A percentile compares a stretch with the other conserved stretches of the same genome.
These are phyloP conservation scores for Termitomyces sp. DNA, from an alignment of 768 basidiomycete species.

Conservation along the genomic window DNA sequence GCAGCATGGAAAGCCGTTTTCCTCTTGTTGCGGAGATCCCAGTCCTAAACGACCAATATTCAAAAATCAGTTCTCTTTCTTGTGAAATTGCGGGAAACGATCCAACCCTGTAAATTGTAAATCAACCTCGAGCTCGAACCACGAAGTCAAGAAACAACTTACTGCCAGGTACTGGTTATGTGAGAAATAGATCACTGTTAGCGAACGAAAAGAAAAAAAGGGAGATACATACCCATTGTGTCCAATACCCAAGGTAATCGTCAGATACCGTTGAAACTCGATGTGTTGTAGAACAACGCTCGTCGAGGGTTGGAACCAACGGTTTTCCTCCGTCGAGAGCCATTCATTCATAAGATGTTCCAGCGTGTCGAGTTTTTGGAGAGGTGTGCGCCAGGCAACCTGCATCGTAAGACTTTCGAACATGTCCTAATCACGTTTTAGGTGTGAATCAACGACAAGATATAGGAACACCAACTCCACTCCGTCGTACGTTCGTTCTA, in stretches of 20 bases:
- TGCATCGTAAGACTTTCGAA: slow-evolving; percentile 64
- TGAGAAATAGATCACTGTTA: not conserved
- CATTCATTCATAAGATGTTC: slow-evolving; percentile 66
- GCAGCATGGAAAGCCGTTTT: slow-evolving; percentile 80
- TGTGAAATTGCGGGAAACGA: not conserved
- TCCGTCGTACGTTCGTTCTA: slow-evolving; percentile 69
- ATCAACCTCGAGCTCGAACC: not conserved
- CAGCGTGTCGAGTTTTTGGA: slow-evolving; percentile 65
- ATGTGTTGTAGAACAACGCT: slow-evolving; percentile 59
- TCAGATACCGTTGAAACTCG: slow-evolving; percentile 58
- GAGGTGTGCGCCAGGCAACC: slow-evolving; percentile 69
- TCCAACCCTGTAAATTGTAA: slow-evolving; percentile 1
- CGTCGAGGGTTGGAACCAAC: slow-evolving; percentile 72
- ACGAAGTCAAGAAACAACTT: not conserved
- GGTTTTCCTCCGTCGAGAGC: slow-evolving; percentile 73
- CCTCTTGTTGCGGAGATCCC: slow-evolving; percentile 54
- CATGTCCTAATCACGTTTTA: slow-evolving; percentile 45
- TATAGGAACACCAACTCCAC: slow-evolving; percentile 38
- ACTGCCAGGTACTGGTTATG: slow-evolving; percentile 17
- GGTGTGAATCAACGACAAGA: not conserved
- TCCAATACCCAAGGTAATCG: slow-evolving; percentile 60
- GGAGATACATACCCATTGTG: slow-evolving; percentile 37
- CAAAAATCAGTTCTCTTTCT: not conserved
- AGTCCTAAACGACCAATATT: slow-evolving; percentile 27
- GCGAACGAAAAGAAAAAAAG: not conserved